Conservation (phyloP, 2,329 filamentous ascomycete species). For the Neopestalotiopsis sp. region DNA sequence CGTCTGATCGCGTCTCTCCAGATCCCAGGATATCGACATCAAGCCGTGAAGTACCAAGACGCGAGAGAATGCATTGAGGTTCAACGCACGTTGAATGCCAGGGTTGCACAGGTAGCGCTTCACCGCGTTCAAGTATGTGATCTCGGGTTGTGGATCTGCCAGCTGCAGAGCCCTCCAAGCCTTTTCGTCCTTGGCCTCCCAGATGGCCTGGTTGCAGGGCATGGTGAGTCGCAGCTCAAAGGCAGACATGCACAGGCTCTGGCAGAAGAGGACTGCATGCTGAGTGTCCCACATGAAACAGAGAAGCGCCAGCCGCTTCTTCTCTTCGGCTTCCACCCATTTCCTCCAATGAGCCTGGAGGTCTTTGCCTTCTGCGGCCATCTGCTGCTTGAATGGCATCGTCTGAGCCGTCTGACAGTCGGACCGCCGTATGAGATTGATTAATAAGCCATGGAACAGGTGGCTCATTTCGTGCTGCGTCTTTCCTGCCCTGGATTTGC, state of each 20-base stretch:
- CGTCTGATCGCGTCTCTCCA: slow-evolving; percentile 66
- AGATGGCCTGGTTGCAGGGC: slow-evolving; percentile 58
- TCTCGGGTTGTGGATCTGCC: slow-evolving; percentile 35
- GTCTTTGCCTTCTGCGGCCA: slow-evolving; percentile 39
- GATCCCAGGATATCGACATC: slow-evolving; percentile 67
- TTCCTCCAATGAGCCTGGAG: slow-evolving; percentile 53
- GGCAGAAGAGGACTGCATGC: slow-evolving; percentile 68
- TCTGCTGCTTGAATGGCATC: slow-evolving; percentile 22
- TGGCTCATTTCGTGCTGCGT: slow-evolving; percentile 69
- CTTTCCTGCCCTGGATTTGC: slow-evolving; percentile 65
- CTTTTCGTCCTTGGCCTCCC: slow-evolving; percentile 60
- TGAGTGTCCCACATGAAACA: slow-evolving; percentile 73
- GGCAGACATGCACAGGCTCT: slow-evolving; percentile 69
- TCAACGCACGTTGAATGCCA: slow-evolving; percentile 38
- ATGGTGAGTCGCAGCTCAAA: slow-evolving; percentile 64
- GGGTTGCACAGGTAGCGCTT: slow-evolving; percentile 59
- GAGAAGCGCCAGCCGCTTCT: slow-evolving; percentile 62
- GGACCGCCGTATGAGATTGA: slow-evolving; percentile 43
- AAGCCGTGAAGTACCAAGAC: slow-evolving; percentile 63
- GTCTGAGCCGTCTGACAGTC: slow-evolving; percentile 41
- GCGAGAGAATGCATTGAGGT: slow-evolving; percentile 56
- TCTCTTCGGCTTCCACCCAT: slow-evolving; percentile 62
- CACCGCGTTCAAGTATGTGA: slow-evolving; percentile 53
- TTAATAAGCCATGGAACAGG: slow-evolving; percentile 48
- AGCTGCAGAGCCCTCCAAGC: slow-evolving; percentile 52